Conservation (phyloP, 495 filamentous ascomycete genomes). For the Tuber melanosporum region DNA sequence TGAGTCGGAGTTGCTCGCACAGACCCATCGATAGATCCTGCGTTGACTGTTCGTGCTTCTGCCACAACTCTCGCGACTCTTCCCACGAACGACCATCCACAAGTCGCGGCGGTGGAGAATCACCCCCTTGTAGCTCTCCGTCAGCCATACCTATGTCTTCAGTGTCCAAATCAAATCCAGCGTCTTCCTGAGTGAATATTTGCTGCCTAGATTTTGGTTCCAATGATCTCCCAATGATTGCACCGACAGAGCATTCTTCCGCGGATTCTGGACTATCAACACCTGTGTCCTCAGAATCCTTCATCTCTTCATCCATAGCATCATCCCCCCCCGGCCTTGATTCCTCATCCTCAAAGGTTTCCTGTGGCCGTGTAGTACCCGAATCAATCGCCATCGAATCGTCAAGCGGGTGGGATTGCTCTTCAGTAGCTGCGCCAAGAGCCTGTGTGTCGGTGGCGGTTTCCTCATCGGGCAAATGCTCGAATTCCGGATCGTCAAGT, state of each 20-base stretch:
- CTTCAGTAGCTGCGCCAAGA: conserved; percentile 77
- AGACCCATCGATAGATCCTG: conserved; percentile 78
- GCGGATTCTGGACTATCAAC: conserved; percentile 45
- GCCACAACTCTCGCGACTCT: conserved; percentile 76
- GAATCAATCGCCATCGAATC: conserved; percentile 76
- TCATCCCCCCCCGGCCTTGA: conserved; percentile 51
- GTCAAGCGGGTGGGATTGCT: conserved; percentile 75
- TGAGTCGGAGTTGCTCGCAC: conserved; percentile 88
- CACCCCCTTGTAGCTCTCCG: conserved; percentile 46
- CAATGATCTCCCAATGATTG: conserved; percentile 41
- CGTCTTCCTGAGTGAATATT: conserved; percentile 26
- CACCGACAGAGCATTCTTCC: conserved; percentile 42
- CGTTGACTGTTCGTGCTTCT: conserved; percentile 71
- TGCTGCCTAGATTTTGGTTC: conserved; percentile 23
- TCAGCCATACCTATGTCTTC: conserved; percentile 38
- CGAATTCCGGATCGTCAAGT: conserved; percentile 67
- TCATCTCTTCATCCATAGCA: conserved; percentile 47
- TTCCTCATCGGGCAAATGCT: conserved; percentile 80
- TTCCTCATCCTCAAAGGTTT: conserved; percentile 56
- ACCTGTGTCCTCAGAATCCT: conserved; percentile 47
- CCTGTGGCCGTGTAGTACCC: conserved; percentile 53
- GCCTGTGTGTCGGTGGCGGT: conserved; percentile 78
- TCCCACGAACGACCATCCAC: conserved; percentile 41
- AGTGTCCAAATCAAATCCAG: background rate
- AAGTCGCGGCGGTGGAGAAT: conserved; percentile 44